Percentiles rank a stretch among this genome's conserved stretches.
These are phyloP conservation scores for Torrubiella hemipterigena DNA, from an alignment of 2,329 filamentous ascomycete genomes.

Conservation along the genomic window DNA sequence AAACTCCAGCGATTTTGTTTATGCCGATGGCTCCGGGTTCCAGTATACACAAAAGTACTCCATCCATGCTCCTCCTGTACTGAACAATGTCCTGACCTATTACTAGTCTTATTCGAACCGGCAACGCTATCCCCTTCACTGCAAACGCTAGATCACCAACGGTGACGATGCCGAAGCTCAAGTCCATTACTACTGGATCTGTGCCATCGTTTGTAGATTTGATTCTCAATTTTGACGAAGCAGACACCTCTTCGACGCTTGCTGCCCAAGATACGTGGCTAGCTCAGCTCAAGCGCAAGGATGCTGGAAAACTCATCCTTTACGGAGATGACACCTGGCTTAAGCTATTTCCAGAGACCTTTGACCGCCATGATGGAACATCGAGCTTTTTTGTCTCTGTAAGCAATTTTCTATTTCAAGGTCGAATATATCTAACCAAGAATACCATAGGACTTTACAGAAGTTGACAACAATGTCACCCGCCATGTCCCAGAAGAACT, in stretches of 20 bases:
- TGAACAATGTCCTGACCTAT: constrained; percentile 7
- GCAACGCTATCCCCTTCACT: constrained; percentile 82
- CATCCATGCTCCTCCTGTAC: constrained; percentile 3
- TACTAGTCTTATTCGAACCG: constrained; percentile 66
- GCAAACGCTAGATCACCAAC: constrained; percentile 94
- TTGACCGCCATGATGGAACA: constrained; percentile 80
- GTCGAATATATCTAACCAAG: constrained; percentile 2
- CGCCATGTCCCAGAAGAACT: constrained; percentile 75
- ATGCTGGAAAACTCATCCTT: constrained; percentile 70
- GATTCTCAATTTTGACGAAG: constrained; percentile 92
- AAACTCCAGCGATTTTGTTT: constrained; percentile 74
- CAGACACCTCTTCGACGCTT: constrained; percentile 79
- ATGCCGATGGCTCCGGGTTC: constrained; percentile 68
- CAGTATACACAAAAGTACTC: constrained; percentile 72
- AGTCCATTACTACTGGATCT: constrained; percentile 93
- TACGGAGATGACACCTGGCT: constrained; percentile 98
- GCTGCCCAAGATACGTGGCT: constrained; percentile 91
- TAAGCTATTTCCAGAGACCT: constrained; percentile 85
- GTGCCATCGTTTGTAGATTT: constrained; percentile 97
- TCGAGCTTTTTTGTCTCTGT: constrained; percentile 97
- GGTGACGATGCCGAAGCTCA: constrained; percentile 95
- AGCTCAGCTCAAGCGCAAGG: constrained; percentile 72
- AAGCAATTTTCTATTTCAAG: constrained; percentile 25
- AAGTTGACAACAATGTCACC: constrained; percentile 96
- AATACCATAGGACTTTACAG: constrained; percentile 71